Conservation (phyloP, 352 stramenopile species). For the Globisporangium heterothallicum region DNA sequence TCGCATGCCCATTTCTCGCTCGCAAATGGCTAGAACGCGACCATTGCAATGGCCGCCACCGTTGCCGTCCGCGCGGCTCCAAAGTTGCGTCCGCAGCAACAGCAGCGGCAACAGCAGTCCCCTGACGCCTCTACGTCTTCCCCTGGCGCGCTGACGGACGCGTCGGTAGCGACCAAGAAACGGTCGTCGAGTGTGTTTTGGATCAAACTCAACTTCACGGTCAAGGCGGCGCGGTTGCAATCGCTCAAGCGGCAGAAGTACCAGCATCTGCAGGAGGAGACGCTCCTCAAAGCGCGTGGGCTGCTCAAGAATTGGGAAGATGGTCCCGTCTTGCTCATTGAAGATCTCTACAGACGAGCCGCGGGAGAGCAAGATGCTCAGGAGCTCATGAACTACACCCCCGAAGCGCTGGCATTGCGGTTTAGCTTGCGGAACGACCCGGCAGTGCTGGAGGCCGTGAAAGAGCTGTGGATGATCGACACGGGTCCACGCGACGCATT, state of each 20-base stretch:
- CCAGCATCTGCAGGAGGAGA: conserved; percentile 66
- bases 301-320: conserved; percentile 70
- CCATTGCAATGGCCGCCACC: neutral
- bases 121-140: neutral
- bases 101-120: too few relatives aligned
- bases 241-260: conserved; percentile 67
- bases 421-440: conserved; percentile 65
- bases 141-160: too few relatives aligned
- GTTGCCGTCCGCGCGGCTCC: too few relatives aligned
- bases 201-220: conserved; percentile 74
- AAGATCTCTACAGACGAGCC: conserved; percentile 53
- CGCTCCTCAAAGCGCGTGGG: conserved; percentile 45
- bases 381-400: conserved; percentile 65
- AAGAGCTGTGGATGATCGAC: conserved; percentile 53
- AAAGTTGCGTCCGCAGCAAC: too few relatives aligned
- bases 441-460: conserved; percentile 34
- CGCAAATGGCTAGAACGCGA: too few relatives aligned
- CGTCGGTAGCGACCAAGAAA: conserved; percentile 20
- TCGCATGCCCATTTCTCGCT: too few relatives aligned
- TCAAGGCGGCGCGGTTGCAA: conserved; percentile 57
- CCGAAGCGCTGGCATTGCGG: conserved; percentile 51
- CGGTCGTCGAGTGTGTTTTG: conserved; percentile 41
- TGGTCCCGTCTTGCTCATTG: conserved; percentile 44
- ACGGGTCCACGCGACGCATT: conserved; percentile 41
- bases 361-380: conserved; percentile 31